Evolutionary conservation across 2,329 filamentous ascomycete genomes (phyloP).

Genomic region (Claviceps paspali): DNA sequence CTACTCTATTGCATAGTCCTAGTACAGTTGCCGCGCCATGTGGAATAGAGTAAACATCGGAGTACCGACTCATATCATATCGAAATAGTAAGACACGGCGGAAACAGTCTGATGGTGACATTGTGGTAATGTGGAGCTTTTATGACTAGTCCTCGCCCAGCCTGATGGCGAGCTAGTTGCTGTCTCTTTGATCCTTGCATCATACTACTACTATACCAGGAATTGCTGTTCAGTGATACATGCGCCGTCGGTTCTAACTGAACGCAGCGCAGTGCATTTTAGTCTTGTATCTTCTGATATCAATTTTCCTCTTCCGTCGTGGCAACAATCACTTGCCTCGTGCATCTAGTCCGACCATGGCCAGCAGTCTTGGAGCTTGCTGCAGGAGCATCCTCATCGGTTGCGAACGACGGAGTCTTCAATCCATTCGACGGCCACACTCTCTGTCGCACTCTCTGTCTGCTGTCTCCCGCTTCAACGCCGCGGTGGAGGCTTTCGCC

Average conservation of each 20-base stretch:
- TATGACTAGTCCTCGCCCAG: neutral
- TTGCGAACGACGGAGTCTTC: neutral
- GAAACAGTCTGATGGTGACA: neutral
- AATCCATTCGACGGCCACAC: conserved; percentile 1
- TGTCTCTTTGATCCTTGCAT: neutral
- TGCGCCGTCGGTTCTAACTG: neutral
- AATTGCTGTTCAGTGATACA: neutral
- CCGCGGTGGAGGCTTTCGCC: neutral
- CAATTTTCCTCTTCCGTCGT: neutral
- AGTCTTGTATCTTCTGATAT: neutral
- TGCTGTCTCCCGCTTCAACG: neutral
- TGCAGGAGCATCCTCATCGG: neutral
- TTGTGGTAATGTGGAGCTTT: neutral
- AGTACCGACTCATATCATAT: neutral
- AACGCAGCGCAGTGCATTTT: neutral
- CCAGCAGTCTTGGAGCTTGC: conserved; percentile 3
- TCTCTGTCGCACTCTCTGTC: neutral
- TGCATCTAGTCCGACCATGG: neutral
- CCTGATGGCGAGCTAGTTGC: neutral
- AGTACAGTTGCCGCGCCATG: no score
- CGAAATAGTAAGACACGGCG: neutral
- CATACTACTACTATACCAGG: neutral
- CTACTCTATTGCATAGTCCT: no score
- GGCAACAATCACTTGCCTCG: neutral
- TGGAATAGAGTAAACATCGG: neutral